phyloP scores from a whole-genome alignment of 345 rosid species.

The Populus nigra region DNA sequence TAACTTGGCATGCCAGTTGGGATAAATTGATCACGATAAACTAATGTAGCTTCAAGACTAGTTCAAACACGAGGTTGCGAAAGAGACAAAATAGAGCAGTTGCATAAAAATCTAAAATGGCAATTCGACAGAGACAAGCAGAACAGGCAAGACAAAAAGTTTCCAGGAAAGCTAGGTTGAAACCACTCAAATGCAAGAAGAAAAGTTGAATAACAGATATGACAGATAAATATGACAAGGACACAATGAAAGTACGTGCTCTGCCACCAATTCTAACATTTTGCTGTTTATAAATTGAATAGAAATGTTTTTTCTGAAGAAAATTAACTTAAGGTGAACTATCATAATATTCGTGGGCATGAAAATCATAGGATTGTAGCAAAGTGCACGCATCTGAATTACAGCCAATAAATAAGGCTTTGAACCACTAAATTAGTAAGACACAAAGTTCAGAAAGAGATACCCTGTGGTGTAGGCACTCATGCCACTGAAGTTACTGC shows the following conservation, averaged over 20 bases:
- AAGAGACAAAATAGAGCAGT: background rate
- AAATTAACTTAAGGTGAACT: too few species aligned
- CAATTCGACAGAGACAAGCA: background rate
- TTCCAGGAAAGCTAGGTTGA: background rate
- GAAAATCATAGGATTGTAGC: background rate
- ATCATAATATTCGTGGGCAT: background rate
- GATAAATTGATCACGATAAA: background rate
- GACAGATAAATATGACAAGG: background rate
- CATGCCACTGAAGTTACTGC: constrained; percentile 93
- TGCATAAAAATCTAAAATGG: background rate
- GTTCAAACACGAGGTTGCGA: background rate
- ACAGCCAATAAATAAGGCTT: background rate
- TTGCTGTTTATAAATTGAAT: background rate
- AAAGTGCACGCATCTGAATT: background rate
- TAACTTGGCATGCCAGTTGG: background rate
- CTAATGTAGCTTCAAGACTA: background rate
- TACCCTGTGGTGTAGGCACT: constrained; percentile 93
- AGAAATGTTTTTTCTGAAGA: background rate
- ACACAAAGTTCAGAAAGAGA: constrained; percentile 6
- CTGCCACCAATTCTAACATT: background rate
- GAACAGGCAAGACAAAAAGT: background rate
- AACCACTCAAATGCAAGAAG: background rate
- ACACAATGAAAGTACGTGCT: background rate
- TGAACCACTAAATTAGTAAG: background rate
- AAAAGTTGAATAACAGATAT: background rate